A percentile compares a stretch with the other conserved stretches of the same genome.
These are phyloP conservation scores for Blastocystis sp. DNA, from an alignment of 352 stramenopile genomes.

Conservation along the genomic window DNA sequence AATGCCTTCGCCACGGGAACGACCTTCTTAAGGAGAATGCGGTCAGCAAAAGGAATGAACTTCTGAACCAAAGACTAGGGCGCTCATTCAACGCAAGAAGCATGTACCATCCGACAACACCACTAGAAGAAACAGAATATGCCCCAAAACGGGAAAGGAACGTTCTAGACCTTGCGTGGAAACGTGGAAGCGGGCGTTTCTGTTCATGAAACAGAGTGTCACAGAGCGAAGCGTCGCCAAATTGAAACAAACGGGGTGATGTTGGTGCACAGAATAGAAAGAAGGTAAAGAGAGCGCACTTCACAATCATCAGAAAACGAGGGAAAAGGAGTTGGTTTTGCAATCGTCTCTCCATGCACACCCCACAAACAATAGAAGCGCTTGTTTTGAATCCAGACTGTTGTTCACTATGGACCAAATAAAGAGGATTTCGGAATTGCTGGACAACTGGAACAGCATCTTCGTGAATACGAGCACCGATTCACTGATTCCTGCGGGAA, in stretches of 20 bases:
- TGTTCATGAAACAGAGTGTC: no score
- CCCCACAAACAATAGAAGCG: no score
- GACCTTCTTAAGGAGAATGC: constrained; percentile 75
- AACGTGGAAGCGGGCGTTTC: no score
- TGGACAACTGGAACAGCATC: constrained; percentile 65
- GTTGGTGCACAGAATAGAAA: no score
- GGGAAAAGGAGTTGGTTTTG: no score
- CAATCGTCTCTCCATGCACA: no score
- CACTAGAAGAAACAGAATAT: neutral
- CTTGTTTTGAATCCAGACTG: neutral
- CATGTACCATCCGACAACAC: neutral
- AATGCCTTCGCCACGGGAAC: constrained; percentile 72
- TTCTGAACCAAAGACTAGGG: constrained; percentile 68
- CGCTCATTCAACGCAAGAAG: neutral
- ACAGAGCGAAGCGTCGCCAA: no score
- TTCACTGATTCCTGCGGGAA: neutral
- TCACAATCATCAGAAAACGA: no score
- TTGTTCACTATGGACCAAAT: constrained; percentile 39
- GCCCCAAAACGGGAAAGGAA: neutral
- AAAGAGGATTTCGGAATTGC: constrained; percentile 62
- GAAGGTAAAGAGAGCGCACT: no score
- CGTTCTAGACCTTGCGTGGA: neutral
- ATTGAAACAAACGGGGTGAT: no score
- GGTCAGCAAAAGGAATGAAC: constrained; percentile 76
- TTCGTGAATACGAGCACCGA: constrained; percentile 6